Base-by-base conservation (phyloP, 2,329 filamentous ascomycete genomes). In the Cyphellophora attinorum region DNA sequence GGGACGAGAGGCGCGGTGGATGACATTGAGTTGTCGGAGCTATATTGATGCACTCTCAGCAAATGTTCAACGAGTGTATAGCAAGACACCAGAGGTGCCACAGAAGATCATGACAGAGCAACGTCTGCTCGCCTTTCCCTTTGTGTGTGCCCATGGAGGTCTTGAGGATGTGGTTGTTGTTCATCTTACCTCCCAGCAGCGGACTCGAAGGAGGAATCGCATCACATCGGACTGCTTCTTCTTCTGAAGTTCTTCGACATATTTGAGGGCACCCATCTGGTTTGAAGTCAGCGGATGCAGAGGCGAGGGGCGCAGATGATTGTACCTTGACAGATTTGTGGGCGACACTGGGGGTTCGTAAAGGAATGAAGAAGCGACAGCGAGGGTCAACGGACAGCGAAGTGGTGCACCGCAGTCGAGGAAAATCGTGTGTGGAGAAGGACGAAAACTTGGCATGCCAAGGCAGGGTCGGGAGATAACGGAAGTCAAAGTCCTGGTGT, bases 11-110 rank as follows among this genome's bases (percentile, higher is more conserved):
- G 91, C 91, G 67, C 91, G 89, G 81, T 98, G 91, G 75, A 96
- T 91, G 70, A 95, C 88, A 74, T 96, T 93, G 74, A 96, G 76
- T 78, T 96, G 89, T 76, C 89, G 88, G 70, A 93, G 85, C 89
- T 95, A 91, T 89, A 88, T 89, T 91, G 72, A 91, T 91, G 85
- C 83, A 95, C 85, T 95, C 88, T 95, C 88, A 95, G 89, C 85
- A 81, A 45, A 88, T 75, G 85, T 93, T 95, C 88, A 95, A 93
- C 85, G 85, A 94, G 85, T 94, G 84, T 85, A 86, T 85, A 85
- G 79, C 81, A 85, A 76, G 74, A 66, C 64, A 67, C 58, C 33
- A 32, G 17, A 31, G 37, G 45, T 47, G 47, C 47, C 47, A 58
- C 49, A 49, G 68, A 54, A 53, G 45, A 60, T 55, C 50, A 35